Base-by-base conservation (phyloP, 1,284 basidiomycete species). In the Ustilago curta region DNA sequence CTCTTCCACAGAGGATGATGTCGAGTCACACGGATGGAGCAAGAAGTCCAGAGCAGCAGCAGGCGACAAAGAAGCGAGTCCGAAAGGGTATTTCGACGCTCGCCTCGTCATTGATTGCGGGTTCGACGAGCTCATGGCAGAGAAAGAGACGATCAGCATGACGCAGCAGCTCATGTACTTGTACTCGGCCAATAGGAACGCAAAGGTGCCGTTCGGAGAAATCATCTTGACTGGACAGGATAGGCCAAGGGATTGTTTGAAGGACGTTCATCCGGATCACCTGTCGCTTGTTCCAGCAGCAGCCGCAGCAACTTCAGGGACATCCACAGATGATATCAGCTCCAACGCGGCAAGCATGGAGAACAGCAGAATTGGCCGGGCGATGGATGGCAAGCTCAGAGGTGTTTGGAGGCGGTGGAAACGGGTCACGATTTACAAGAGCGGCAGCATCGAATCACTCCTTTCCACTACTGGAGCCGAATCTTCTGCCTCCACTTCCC, bases 91-190 rank as follows among this genome's bases (percentile, higher is more conserved):
- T 27, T 95, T 94, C 81, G 58, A 62, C 40, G 81, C 82, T 19
- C 89, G 89, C 37, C 88, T 99, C 2, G 90, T 97, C 21, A 86
- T 99, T 29, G 97, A 99, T 86, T 88, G 97, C 8, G 94, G 91
- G 2, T 99, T 99, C 83, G 97, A 99, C 85, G 90, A 94, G 50
- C 88, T 92, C 86, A 99, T 99, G 97, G 90, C 87, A 51, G 94
- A 95, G 59, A 95, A 94, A 93, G 97, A 99, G 87, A 89, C 96
- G 68, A 90, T 88, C 68, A 97, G 94, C 19, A 89, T 99, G 83
- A 90, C 89, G 50, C 91, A 92, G 40, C 97, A 99, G 85, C 87
- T 98, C 57, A 91, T 91, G 35, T 97, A 93, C 83, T 90, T 93
- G 37, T 97, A 98, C 85, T 91, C 92, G 74, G 89, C 90, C 48